Percentiles rank a stretch among this genome's conserved stretches.
phyloP scores from a whole-genome alignment of 2,329 filamentous ascomycete genomes.

The Colletotrichum trifolii region DNA sequence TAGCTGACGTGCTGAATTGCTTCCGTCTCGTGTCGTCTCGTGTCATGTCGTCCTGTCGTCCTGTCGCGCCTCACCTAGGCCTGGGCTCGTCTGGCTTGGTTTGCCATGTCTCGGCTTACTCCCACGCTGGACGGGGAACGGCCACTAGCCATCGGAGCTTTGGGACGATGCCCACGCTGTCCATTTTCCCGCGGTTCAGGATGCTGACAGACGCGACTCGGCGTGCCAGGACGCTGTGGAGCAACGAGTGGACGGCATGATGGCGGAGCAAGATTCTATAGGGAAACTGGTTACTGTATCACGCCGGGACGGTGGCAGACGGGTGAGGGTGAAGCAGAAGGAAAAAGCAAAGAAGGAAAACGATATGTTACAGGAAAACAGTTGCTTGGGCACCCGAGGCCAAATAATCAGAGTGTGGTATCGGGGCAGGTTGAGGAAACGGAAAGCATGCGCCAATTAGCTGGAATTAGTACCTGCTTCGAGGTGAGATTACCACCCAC shows the following conservation, averaged over 20 bases:
- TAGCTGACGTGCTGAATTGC: conserved; percentile 34
- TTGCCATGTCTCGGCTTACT: conserved; percentile 27
- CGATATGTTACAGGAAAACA: conserved; percentile 35
- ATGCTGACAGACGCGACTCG: background rate
- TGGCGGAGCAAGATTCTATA: conserved; percentile 26
- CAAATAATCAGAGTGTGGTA: conserved; percentile 26
- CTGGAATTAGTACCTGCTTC: conserved; percentile 34
- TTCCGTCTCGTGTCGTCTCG: conserved; percentile 35
- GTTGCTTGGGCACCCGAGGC: conserved; percentile 13
- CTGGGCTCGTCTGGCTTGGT: conserved; percentile 26
- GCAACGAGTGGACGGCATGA: conserved; percentile 12
- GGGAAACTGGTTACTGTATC: conserved; percentile 24
- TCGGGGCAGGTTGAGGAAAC: conserved; percentile 14
- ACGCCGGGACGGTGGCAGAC: conserved; percentile 5
- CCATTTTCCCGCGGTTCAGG: background rate
- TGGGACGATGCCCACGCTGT: background rate
- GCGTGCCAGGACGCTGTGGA: conserved; percentile 17
- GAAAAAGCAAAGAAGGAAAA: conserved; percentile 28
- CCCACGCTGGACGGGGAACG: conserved; percentile 27
- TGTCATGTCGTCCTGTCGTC: conserved; percentile 22
- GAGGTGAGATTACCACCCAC: conserved; percentile 35
- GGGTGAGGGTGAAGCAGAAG: background rate
- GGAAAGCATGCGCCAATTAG: conserved; percentile 34
- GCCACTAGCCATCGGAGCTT: conserved; percentile 19
- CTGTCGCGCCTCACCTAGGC: conserved; percentile 29